Base-by-base conservation (phyloP, 2,329 filamentous ascomycete genomes). In the Colletotrichum spaethianum region DNA sequence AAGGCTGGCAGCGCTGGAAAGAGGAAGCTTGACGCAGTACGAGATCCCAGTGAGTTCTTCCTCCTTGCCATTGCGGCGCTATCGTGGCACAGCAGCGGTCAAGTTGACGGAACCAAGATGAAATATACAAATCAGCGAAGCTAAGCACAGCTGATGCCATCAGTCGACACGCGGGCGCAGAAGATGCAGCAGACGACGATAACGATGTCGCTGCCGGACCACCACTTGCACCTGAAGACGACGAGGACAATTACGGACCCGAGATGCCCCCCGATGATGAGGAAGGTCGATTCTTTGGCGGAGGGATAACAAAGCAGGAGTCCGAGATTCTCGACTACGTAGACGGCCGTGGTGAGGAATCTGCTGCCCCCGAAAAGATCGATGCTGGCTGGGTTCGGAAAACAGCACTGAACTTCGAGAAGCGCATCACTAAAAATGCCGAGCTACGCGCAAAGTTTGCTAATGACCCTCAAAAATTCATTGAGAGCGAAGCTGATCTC, bases 261-360 rank as follows among this genome's bases (percentile, higher is more conserved):
- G 70, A 73, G 36, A 66, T 71, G 48, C 61, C 67, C n/a, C 67
- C 56, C 12, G 93, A 96, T 75, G 95, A 98, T 77, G 94, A 98
- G 64, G 96, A 97, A 75, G 96, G 96, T 1, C 92, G 96, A 14
- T 99, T 99, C 85, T 99, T 98, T 77, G 96, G 96, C 53, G 94
- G 95, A 65, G 96, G 96, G 42, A 93, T 99, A 77, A 94, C 93
- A 33, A 88, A 92, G 70, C 89, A 94, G 75, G 94, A 97, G 75
- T 92, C 91, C 2, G 90, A 95, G 76, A 94, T 96, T 26, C 88
- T 99, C 78, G 93, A 98, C 82, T 98, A 93, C 79, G 90, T 99
- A 74, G 94, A 98, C 61, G 78, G 73, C 50, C 74, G 77, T 78
- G 82, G 82, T 26, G 81, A 80, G 33, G 81, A 82, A 62, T 79